Conservation (phyloP, 768 basidiomycete genomes). For the Pseudohyphozyma bogoriensis region DNA sequence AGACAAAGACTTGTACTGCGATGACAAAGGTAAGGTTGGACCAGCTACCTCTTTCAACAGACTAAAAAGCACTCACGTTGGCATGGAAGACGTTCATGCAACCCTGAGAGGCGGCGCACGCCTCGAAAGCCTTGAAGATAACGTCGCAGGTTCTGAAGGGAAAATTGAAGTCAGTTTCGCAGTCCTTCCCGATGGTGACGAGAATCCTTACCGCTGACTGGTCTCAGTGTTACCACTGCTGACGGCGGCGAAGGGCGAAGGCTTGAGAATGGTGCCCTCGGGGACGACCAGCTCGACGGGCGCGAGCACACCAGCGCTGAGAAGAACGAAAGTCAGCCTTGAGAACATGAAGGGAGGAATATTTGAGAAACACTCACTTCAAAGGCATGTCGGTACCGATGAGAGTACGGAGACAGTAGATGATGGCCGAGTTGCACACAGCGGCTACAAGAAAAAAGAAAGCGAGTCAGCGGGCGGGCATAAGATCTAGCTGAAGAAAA, state of each 20-base stretch:
- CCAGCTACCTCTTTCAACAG: slow-evolving; percentile 65
- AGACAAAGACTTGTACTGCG: no score
- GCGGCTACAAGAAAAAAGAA: slow-evolving; percentile 39
- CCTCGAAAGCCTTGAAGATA: slow-evolving; percentile 82
- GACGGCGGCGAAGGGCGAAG: no score
- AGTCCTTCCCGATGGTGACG: no score
- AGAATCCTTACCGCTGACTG: no score
- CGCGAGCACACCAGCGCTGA: slow-evolving; percentile 83
- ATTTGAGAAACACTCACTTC: no score
- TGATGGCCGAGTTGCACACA: slow-evolving; percentile 30
- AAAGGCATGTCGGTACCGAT: slow-evolving; percentile 52
- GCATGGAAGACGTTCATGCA: no score
- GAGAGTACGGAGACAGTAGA: slow-evolving; percentile 35
- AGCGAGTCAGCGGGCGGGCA: slow-evolving; percentile 75
- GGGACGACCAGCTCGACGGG: slow-evolving; percentile 59
- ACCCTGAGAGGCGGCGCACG: slow-evolving; percentile 85
- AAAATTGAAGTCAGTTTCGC: no score
- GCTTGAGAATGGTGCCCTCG: slow-evolving; percentile 62
- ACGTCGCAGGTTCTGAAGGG: slow-evolving; percentile 95
- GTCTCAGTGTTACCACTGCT: no score
- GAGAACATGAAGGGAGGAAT: no score
- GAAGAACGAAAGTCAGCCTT: no score
- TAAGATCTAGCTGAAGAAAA: no score
- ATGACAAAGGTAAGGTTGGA: slow-evolving; percentile 42
- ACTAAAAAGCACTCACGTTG: no score